These are phyloP conservation scores for Ogataea glucozyma DNA, from an alignment of 805 yeast species.

Conservation along the genomic window DNA sequence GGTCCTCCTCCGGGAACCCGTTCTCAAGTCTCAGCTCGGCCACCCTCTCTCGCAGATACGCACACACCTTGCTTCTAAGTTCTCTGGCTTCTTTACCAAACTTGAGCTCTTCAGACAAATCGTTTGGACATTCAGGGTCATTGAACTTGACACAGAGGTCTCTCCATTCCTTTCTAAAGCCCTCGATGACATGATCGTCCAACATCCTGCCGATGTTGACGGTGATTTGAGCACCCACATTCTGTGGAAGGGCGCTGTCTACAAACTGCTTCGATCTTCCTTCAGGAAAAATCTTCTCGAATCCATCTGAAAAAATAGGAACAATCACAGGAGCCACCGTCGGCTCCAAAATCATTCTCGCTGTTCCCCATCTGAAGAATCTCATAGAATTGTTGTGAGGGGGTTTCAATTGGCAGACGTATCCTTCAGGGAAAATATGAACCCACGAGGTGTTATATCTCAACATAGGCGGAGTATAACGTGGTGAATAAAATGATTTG, in stretches of 20 bases:
- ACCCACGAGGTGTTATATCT: constrained; percentile 80
- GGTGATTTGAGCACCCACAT: constrained; percentile 64
- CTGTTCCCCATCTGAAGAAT: constrained; percentile 94
- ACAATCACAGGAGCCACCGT: constrained; percentile 81
- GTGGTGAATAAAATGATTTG: constrained; percentile 30
- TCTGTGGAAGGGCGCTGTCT: constrained; percentile 59
- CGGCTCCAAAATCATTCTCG: constrained; percentile 79
- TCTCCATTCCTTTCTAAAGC: constrained; percentile 72
- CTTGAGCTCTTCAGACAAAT: constrained; percentile 61
- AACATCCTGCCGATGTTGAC: constrained; percentile 74
- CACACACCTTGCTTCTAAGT: constrained; percentile 72
- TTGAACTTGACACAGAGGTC: constrained; percentile 54
- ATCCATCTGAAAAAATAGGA: constrained; percentile 84
- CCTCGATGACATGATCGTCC: constrained; percentile 56
- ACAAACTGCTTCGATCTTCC: constrained; percentile 54
- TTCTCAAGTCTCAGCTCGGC: constrained; percentile 45
- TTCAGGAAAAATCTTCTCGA: constrained; percentile 87
- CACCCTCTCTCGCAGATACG: constrained; percentile 63
- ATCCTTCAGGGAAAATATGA: constrained; percentile 94
- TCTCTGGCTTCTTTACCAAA: constrained; percentile 62
- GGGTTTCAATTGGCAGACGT: constrained; percentile 78
- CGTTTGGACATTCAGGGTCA: constrained; percentile 53
- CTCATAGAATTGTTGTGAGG: constrained; percentile 88
- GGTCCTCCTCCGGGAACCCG: constrained; percentile 59
- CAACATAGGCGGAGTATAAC: constrained; percentile 55